Percentiles rank a stretch among this genome's conserved stretches.
These are phyloP conservation scores for Candida rishiriensis DNA, from an alignment of 805 yeast genomes.

Conservation along the genomic window DNA sequence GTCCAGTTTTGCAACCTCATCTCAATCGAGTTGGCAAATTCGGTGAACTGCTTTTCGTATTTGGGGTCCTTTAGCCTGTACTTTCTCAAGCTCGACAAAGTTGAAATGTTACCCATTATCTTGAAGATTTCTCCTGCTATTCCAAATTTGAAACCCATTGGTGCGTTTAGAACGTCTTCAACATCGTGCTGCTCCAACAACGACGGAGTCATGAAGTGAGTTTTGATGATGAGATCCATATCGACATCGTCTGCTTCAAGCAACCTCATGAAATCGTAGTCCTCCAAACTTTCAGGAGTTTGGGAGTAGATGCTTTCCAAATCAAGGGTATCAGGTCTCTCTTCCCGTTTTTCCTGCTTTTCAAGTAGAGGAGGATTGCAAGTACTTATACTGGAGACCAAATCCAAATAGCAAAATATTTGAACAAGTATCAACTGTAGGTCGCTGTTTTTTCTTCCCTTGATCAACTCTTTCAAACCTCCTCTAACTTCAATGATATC, in stretches of 20 bases:
- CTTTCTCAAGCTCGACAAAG: slow-evolving; percentile 22
- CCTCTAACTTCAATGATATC: slow-evolving; percentile 20
- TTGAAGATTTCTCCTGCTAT: slow-evolving; percentile 29
- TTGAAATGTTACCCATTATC: slow-evolving; percentile 26
- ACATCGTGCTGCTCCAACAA: slow-evolving; percentile 12
- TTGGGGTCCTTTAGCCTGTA: slow-evolving; percentile 13
- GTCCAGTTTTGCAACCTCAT: slow-evolving; percentile 27
- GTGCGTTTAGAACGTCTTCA: slow-evolving; percentile 20
- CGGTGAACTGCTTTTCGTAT: slow-evolving; percentile 22
- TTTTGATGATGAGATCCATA: slow-evolving; percentile 6
- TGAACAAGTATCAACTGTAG: slow-evolving; percentile 24
- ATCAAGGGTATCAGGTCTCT: background rate
- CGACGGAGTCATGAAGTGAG: slow-evolving; percentile 6
- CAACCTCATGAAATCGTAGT: slow-evolving; percentile 1
- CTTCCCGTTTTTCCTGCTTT: slow-evolving; percentile 5
- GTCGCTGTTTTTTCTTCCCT: slow-evolving; percentile 3
- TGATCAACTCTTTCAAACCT: slow-evolving; percentile 18
- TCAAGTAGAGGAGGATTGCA: slow-evolving; percentile 24
- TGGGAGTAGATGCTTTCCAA: slow-evolving; percentile 1
- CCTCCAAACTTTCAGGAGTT: slow-evolving; percentile 5
- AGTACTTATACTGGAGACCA: slow-evolving; percentile 26
- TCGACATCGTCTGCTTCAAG: slow-evolving; percentile 5
- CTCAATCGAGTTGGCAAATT: slow-evolving; percentile 25
- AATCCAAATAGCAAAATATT: slow-evolving; percentile 28
- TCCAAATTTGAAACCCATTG: slow-evolving; percentile 28